These are phyloP conservation scores for Erodium texanum DNA, from an alignment of 441 rosid species.

Conservation along the genomic window DNA sequence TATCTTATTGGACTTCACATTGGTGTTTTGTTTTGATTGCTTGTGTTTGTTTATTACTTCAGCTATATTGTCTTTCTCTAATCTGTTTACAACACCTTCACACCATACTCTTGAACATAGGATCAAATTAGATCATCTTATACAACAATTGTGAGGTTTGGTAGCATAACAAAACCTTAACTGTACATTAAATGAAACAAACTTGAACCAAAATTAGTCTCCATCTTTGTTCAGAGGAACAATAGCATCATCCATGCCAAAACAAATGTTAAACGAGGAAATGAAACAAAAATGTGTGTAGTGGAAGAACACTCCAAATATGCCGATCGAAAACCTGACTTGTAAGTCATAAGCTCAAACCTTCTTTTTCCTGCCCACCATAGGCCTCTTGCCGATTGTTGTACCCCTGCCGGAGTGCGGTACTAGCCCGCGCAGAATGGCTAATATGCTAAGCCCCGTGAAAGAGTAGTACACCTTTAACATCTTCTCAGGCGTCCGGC, in stretches of 20 bases:
- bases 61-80: too few species aligned
- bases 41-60: too few species aligned
- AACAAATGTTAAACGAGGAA: neutral
- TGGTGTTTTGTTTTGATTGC: too few species aligned
- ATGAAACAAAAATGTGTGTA: neutral
- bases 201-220: neutral
- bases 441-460: slow-evolving; percentile 49
- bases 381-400: slow-evolving; percentile 32
- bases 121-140: too few species aligned
- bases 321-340: too few species aligned
- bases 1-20: too few species aligned
- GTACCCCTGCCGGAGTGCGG: slow-evolving; percentile 22
- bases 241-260: neutral
- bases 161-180: neutral
- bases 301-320: too few species aligned
- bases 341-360: slow-evolving; percentile 20
- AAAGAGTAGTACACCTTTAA: slow-evolving; percentile 48
- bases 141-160: neutral
- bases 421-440: slow-evolving; percentile 56
- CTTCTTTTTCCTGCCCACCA: slow-evolving; percentile 47
- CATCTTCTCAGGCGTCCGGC: slow-evolving; percentile 52
- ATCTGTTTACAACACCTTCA: too few species aligned
- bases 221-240: neutral
- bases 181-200: neutral
- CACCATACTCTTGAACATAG: too few species aligned